Evolutionary conservation across 176 grass and related monocot species (phyloP).

Genomic region (Rhipidocladum racemiflorum): DNA sequence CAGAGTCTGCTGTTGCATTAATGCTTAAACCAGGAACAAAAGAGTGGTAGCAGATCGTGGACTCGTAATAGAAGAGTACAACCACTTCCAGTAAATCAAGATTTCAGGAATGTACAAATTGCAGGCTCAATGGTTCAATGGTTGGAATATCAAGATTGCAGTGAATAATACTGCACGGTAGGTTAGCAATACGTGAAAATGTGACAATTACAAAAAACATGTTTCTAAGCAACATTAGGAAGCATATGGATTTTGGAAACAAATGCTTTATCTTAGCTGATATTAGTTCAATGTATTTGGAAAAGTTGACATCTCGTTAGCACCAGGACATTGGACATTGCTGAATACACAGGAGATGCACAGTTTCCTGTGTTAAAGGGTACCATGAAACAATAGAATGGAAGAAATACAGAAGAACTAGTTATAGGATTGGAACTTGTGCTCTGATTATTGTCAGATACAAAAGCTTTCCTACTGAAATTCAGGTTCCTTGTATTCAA

Average conservation of each 20-base stretch:
- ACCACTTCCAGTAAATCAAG: background rate
- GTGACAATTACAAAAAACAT: too few relatives aligned
- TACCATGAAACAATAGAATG: background rate
- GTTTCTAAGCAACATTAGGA: background rate
- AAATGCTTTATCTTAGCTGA: background rate
- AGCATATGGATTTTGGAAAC: slow-evolving; percentile 19
- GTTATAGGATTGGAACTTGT: slow-evolving; percentile 22
- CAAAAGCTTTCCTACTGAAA: slow-evolving; percentile 39
- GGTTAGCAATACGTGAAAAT: too few relatives aligned
- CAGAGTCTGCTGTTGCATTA: background rate
- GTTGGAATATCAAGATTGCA: background rate
- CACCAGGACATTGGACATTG: background rate
- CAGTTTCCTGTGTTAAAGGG: background rate
- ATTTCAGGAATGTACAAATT: background rate
- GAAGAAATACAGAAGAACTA: slow-evolving; percentile 22
- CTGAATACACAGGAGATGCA: background rate
- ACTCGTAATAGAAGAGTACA: too few relatives aligned
- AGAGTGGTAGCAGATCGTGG: background rate
- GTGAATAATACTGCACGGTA: background rate
- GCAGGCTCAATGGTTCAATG: background rate
- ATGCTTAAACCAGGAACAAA: background rate
- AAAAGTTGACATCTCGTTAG: background rate
- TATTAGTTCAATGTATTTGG: background rate
- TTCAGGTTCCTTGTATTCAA: slow-evolving; percentile 41
- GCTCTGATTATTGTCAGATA: slow-evolving; percentile 16